A percentile compares a stretch with the other conserved stretches of the same genome.
phyloP scores from a whole-genome alignment of 2,329 filamentous ascomycete genomes.

The Exutisphaerella laricina region DNA sequence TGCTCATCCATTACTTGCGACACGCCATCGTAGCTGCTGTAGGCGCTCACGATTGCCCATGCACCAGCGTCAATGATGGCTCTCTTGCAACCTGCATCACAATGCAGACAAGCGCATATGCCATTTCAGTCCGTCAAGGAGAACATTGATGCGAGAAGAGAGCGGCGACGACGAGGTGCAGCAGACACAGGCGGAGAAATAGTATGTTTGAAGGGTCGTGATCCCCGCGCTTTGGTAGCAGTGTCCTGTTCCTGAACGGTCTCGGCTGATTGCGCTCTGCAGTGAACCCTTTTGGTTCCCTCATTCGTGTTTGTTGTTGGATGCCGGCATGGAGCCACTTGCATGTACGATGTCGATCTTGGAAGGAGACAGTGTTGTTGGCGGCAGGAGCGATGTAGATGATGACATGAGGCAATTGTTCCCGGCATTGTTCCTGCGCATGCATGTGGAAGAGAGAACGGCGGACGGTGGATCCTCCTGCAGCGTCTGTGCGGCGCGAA shows the following conservation, averaged over 20 bases:
- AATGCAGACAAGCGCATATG: background rate
- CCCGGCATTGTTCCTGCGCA: no score
- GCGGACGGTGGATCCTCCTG: no score
- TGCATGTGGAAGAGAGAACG: no score
- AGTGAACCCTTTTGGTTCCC: no score
- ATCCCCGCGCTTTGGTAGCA: background rate
- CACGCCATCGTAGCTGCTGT: slow-evolving; percentile 67
- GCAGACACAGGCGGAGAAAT: background rate
- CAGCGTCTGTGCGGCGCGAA: no score
- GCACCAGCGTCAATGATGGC: slow-evolving; percentile 66
- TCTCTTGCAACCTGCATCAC: slow-evolving; percentile 54
- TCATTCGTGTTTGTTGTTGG: no score
- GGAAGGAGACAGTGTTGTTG: no score
- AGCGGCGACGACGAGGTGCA: background rate
- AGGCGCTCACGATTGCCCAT: slow-evolving; percentile 65
- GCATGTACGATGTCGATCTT: no score
- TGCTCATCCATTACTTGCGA: slow-evolving; percentile 61
- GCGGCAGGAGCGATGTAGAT: no score
- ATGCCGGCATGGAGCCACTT: no score
- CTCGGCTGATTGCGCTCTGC: slow-evolving; percentile 2
- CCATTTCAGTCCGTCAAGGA: background rate
- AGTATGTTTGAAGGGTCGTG: background rate
- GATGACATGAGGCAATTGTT: no score
- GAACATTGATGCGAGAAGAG: background rate
- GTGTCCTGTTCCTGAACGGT: slow-evolving; percentile 1